Percentiles rank a stretch among this genome's conserved stretches.
Evolutionary conservation across 495 filamentous ascomycete genomes (phyloP).

Genomic region (Penicillium silybi): DNA sequence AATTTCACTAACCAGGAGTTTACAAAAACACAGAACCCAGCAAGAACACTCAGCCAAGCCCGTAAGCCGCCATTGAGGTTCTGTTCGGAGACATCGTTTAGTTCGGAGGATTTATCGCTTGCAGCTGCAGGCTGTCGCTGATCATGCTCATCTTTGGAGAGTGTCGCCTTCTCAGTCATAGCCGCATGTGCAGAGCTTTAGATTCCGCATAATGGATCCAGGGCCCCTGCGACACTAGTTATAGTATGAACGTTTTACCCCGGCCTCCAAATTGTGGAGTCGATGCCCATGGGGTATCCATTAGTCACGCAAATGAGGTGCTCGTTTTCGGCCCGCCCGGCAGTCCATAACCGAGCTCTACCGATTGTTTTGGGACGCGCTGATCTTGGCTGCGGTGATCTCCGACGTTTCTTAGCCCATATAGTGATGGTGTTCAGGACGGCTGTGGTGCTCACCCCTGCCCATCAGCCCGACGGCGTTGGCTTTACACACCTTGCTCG

Average conservation of each 20-base stretch:
- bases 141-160: conserved; percentile 1
- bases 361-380: conserved; percentile 4
- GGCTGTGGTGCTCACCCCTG: too few relatives aligned
- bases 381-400: conserved; percentile 1
- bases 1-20: conserved; percentile 21
- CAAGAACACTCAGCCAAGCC: conserved; percentile 28
- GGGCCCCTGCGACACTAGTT: conserved; percentile 2
- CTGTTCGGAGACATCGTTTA: not conserved
- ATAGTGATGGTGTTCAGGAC: too few relatives aligned
- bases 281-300: conserved; percentile 14
- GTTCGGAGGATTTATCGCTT: not conserved
- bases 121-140: not conserved
- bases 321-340: conserved; percentile 16
- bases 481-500: too few relatives aligned
- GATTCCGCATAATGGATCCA: not conserved
- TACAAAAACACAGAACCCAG: conserved; percentile 29
- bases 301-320: conserved; percentile 24
- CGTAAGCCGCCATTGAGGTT: conserved; percentile 21
- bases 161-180: conserved; percentile 8
- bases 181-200: not conserved
- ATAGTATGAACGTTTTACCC: conserved; percentile 6
- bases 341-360: conserved; percentile 28
- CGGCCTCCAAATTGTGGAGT: conserved; percentile 8
- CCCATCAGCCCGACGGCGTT: too few relatives aligned
- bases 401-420: not conserved